phyloP scores from a whole-genome alignment of 2,329 filamentous ascomycete species.

The Cordyceps pruinosa region DNA sequence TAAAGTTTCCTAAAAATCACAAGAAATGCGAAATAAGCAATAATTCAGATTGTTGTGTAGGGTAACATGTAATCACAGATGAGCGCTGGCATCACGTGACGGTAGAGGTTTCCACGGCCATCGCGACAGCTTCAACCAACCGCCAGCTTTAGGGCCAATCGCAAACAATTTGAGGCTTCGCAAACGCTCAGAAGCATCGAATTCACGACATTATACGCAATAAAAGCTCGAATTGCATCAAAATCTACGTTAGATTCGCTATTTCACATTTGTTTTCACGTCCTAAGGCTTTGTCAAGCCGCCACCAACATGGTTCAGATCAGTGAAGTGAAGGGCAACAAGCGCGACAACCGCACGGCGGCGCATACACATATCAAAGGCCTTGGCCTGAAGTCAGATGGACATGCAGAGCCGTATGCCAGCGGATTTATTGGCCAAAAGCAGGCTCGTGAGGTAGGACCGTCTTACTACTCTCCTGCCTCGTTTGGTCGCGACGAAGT shows the following conservation, averaged over 20 bases:
- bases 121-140: slow-evolving; percentile 18
- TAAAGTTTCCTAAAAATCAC: too few relatives aligned
- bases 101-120: slow-evolving; percentile 19
- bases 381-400: slow-evolving; percentile 78
- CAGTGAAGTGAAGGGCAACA: slow-evolving; percentile 89
- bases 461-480: neutral
- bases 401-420: slow-evolving; percentile 70
- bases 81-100: slow-evolving; percentile 22
- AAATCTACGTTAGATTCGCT: slow-evolving; percentile 2
- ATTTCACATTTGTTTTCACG: neutral
- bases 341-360: slow-evolving; percentile 91
- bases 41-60: neutral
- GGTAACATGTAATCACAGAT: neutral
- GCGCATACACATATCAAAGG: slow-evolving; percentile 98
- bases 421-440: slow-evolving; percentile 87
- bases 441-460: slow-evolving; percentile 73
- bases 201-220: neutral
- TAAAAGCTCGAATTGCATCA: neutral
- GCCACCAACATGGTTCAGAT: slow-evolving; percentile 67
- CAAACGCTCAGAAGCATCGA: slow-evolving; percentile 6
- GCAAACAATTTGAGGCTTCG: slow-evolving; percentile 29
- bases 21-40: neutral
- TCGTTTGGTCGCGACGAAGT: neutral
- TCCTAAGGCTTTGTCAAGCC: slow-evolving; percentile 5
- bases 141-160: slow-evolving; percentile 21